Base-by-base conservation (phyloP, 495 filamentous ascomycete genomes). In the Thermochaetoides thermophila region DNA sequence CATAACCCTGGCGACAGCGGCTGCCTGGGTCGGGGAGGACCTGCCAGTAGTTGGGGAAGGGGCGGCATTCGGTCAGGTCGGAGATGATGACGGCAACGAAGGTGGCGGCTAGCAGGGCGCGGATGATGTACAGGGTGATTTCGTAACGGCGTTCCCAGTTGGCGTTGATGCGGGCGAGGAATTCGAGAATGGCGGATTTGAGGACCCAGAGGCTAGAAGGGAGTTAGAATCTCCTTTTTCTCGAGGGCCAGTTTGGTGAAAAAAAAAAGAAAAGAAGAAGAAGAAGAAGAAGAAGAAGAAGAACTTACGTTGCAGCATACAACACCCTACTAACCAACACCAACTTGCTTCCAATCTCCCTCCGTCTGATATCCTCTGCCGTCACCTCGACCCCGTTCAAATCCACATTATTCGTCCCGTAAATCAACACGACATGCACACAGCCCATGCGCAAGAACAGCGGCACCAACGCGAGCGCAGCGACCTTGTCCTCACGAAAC, bases 141-240 rank as follows among this genome's bases (percentile, higher is more conserved):
- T 73, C 67, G 39, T 86, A 79, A 4, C n/a, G 73, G 69, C 16
- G 61, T 55, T 33, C 74, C 81, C 81, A 91, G 4, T 70, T 69
- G 14, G 55, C 56, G 28, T 69, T 81, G 23, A 96, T 69, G 15
- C 89, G 76, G 44, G 78, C 79, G 40, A 96, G 75, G 47, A 92
- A 95, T 52, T 91, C 84, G 38, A 80, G 79, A 34, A 96, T 79
- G 29, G 85, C 82, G 53, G 78, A 70, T 56, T 96, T 97, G 46
- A 85, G 72, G 18, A 76, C 77, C 87, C 87, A 97, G 36, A 97
- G 77, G 42, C 85, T 89, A 42, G 25, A 32, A 14, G 7, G n/a
- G 16, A 10, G 15, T 9, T 7, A 34, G 7, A 17, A 17, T 24
- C 13, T 24, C 21, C 21, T 24, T 24, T 11, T 24, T 11, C 21